Evolutionary conservation across 768 basidiomycete genomes (phyloP), one percentile per base, ranked within the genome.

Genomic region (Daedalea quercina): DNA sequence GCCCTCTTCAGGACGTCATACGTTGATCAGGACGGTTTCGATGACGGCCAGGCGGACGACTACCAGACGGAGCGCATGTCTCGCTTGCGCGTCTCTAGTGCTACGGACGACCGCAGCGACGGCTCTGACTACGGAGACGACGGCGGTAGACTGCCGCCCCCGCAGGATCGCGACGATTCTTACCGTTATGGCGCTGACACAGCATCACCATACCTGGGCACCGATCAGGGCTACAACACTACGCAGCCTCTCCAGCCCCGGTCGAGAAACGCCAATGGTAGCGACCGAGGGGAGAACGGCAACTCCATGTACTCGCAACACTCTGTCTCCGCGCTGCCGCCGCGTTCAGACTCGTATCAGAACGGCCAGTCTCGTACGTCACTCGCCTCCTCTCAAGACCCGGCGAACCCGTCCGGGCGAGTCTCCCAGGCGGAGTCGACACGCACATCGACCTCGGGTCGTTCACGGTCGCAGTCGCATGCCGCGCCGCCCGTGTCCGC

Each of bases 401-500:
- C 60, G 28, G 59, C 62, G 1, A 57, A 60, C 15, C 54, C 58
- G 13, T 63, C 63, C 17, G 54, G 54, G 50, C 64, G 64, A n/a
- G 65, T 65, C 51, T 80, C 79, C 3, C 73, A 73, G 22, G 77
- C 81, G n/a, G 77, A 78, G 45, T 76, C 77, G 50, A 64, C 73
- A 11, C 64, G 68, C 19, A 63, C 61, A 2, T 63, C 62, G 3
- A 44, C 49, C 2, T 65, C 64, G 1, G 54, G 52, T 11, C 78
- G 84, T 26, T 76, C 82, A 19, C 79, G 78, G 22, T 83, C 85
- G 19, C 76, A 78, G 19, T 81, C 85, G 24, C 37, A 40, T 15
- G 73, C 70, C 20, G 76, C 73, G 26, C 87, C 88, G 11, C 75
- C 84, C 20, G 87, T 91, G 60, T 91, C 89, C 47, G 81, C 84